Conservation (phyloP, 495 filamentous ascomycete species). For the Penicillium roqueforti region DNA sequence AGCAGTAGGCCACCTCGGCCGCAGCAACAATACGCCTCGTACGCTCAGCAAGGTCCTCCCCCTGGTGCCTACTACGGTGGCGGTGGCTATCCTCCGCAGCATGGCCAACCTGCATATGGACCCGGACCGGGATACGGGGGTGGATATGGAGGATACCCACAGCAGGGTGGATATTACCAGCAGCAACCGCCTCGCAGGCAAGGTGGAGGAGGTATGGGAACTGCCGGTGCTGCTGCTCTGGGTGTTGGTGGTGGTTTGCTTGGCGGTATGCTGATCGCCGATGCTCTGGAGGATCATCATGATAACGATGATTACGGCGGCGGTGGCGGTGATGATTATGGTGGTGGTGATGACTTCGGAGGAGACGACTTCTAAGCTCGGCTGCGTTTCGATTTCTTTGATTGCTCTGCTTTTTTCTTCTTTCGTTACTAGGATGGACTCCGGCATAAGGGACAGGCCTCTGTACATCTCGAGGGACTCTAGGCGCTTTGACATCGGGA, state of each 20-base stretch:
- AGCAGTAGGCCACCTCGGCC: conserved; percentile 18
- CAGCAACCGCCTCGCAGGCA: conserved; percentile 30
- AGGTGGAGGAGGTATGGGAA: conserved; percentile 54
- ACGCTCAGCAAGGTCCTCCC: conserved; percentile 20
- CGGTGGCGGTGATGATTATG: conserved; percentile 37
- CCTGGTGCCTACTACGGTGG: conserved; percentile 29
- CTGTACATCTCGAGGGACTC: neutral
- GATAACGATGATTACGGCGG: conserved; percentile 43
- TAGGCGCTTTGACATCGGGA: conserved; percentile 5
- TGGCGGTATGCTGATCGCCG: conserved; percentile 63
- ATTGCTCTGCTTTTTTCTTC: conserved; percentile 1
- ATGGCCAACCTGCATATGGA: conserved; percentile 37
- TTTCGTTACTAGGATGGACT: conserved; percentile 3
- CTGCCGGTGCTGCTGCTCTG: conserved; percentile 65
- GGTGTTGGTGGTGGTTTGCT: conserved; percentile 74
- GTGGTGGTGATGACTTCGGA: conserved; percentile 44
- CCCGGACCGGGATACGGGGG: conserved; percentile 34
- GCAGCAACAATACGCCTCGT: conserved; percentile 29
- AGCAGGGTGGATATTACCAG: conserved; percentile 42
- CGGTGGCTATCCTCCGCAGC: conserved; percentile 34
- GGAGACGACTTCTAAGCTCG: conserved; percentile 52
- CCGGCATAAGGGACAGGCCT: neutral
- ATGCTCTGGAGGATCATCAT: conserved; percentile 50
- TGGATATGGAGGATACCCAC: conserved; percentile 35
- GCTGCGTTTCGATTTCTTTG: conserved; percentile 6